Base-by-base conservation (phyloP, 2,329 filamentous ascomycete genomes). In the Penicillium corylophilum region DNA sequence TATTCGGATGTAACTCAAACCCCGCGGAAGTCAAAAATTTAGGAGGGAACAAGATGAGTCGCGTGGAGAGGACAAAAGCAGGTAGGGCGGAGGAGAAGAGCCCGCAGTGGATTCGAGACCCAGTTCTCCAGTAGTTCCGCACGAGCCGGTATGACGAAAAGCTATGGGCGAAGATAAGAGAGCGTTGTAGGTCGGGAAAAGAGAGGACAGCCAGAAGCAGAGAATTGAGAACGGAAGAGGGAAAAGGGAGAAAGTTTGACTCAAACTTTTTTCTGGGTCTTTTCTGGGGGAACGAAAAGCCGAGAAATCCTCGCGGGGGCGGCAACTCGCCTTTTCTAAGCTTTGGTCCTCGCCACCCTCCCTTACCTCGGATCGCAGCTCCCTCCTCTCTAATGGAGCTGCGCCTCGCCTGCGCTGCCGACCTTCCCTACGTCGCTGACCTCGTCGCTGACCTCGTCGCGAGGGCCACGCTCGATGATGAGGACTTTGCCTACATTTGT, bases 381-480 rank as follows among this genome's bases (percentile, higher is more conserved):
- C n/a, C n/a, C n/a, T n/a, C n/a, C 16, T 24, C 4, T 23, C 4
- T 44, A 28, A 18, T 20, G 18, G 42, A 22, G 4, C 42, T 44
- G 16, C 29, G 31, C 18, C 20, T 38, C n/a, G 51, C 53, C 13
- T 29, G 36, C 28, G 16, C 31, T n/a, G 31, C 47, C 26, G 52
- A 56, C 35, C 51, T 57, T 13, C 50, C 50, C 28, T n/a, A 10
- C 28, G 42, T 56, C 20, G 56, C n/a, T n/a, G n/a, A n/a, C n/a
- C n/a, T n/a, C n/a, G n/a, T n/a, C n/a, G n/a, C 53, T n/a, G 48
- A 55, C 40, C 40, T 62, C 3, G 46, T 49, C 15, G 55, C 51
- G 18, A 45, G 50, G 40, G 50, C 55, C 38, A 58, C 59, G 48
- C 33, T 55, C 2, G 40, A 59, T 12, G 56, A 56, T 24, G 53